These are phyloP conservation scores for Ustilago loliicola DNA, from an alignment of 1,284 basidiomycete species.

Conservation along the genomic window DNA sequence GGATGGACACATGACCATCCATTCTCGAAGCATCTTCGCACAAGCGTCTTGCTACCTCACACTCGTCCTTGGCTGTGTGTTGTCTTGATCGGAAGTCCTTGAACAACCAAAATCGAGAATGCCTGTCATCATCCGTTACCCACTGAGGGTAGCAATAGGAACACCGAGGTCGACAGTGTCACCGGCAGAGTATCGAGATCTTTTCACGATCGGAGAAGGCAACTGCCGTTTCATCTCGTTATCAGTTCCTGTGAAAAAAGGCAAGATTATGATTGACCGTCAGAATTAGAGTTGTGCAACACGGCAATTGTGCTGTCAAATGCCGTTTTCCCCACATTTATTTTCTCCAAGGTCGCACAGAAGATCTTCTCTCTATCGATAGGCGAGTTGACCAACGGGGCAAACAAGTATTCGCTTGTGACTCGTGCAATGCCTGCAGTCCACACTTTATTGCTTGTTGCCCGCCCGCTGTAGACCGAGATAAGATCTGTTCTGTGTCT, in stretches of 20 bases:
- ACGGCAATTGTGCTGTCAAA: slow-evolving; percentile 4
- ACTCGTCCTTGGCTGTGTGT: too few relatives aligned
- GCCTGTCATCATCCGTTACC: too few relatives aligned
- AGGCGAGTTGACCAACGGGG: neutral
- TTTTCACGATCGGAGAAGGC: neutral
- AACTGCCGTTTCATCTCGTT: neutral
- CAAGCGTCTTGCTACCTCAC: neutral
- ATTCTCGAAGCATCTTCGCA: neutral
- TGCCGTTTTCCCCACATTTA: slow-evolving; percentile 1
- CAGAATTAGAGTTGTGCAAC: neutral
- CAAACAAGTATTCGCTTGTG: neutral
- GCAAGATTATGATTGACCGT: neutral
- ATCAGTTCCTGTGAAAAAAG: neutral
- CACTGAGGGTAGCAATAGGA: too few relatives aligned
- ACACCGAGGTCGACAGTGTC: too few relatives aligned
- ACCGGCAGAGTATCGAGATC: too few relatives aligned
- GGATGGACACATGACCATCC: neutral
- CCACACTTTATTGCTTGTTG: neutral
- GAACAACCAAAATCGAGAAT: too few relatives aligned
- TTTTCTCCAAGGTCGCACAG: slow-evolving; percentile 4
- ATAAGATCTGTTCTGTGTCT: neutral
- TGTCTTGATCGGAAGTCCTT: too few relatives aligned
- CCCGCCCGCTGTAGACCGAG: slow-evolving; percentile 2
- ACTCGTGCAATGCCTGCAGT: neutral
- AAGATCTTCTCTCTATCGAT: slow-evolving; percentile 1